phyloP scores from a whole-genome alignment of 352 stramenopile species.

The Phytophthora lateralis region DNA sequence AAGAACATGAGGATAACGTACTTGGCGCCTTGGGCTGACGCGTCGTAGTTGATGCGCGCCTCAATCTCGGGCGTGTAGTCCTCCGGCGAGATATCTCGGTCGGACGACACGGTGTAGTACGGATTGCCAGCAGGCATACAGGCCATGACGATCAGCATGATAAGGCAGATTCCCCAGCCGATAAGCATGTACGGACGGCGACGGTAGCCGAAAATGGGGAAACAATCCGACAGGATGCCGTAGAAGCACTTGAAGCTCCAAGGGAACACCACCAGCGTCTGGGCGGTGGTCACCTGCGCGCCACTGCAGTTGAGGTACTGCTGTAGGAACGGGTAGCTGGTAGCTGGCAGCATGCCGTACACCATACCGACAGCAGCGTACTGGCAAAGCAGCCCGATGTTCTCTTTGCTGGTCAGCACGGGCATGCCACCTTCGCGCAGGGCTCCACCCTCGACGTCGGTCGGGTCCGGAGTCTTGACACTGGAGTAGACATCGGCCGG shows the following conservation, averaged over 20 bases:
- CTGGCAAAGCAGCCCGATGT: constrained; percentile 50
- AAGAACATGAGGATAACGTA: constrained; percentile 67
- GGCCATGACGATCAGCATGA: constrained; percentile 58
- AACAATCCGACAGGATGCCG: constrained; percentile 33
- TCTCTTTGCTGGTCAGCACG: constrained; percentile 44
- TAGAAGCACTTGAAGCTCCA: constrained; percentile 45
- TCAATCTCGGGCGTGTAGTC: constrained; percentile 38
- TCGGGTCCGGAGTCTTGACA: constrained; percentile 32
- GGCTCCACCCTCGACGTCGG: constrained; percentile 44
- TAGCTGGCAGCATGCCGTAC: constrained; percentile 49
- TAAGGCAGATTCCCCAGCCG: constrained; percentile 51
- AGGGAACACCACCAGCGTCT: constrained; percentile 30
- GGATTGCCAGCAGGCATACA: constrained; percentile 44
- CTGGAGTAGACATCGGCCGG: constrained; percentile 26
- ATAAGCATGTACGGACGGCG: constrained; percentile 64
- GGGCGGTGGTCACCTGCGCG: constrained; percentile 28
- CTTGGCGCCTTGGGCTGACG: constrained; percentile 40
- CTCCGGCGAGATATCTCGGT: constrained; percentile 27
- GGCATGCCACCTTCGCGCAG: constrained; percentile 42
- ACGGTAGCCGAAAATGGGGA: constrained; percentile 49
- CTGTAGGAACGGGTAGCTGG: constrained; percentile 40
- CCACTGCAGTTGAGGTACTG: constrained; percentile 40
- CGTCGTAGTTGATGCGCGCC: constrained; percentile 42
- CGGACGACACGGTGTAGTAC: constrained; percentile 52
- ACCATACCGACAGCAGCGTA: constrained; percentile 59